These are phyloP conservation scores for Picochlorum sp. DNA, from an alignment of 139 green algal species.

Conservation along the genomic window DNA sequence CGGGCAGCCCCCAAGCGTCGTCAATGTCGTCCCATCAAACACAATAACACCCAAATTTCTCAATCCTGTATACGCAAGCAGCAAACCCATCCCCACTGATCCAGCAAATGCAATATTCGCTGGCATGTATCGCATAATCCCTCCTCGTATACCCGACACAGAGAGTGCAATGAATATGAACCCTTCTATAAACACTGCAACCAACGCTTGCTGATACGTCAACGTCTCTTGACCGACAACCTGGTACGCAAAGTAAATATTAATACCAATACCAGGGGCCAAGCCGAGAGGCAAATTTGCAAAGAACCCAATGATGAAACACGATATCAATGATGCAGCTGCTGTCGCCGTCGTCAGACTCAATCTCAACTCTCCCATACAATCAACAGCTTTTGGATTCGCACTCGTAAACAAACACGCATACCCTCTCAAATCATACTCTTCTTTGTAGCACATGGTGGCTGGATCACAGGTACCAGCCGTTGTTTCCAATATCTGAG, in stretches of 20 bases:
- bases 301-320: conserved; percentile 58
- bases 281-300: conserved; percentile 68
- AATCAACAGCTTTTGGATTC: conserved; percentile 13
- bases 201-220: conserved; percentile 43
- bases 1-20: conserved; percentile 29
- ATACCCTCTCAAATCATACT: conserved; percentile 3
- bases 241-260: conserved; percentile 32
- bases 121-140: conserved; percentile 56
- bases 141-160: conserved; percentile 45
- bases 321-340: conserved; percentile 48
- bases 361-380: conserved; percentile 22
- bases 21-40: conserved; percentile 55
- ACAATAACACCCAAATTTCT: conserved; percentile 54
- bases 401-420: conserved; percentile 15
- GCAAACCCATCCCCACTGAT: conserved; percentile 61
- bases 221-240: conserved; percentile 34
- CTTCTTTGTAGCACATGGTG: conserved; percentile 26
- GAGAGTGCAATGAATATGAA: conserved; percentile 68
- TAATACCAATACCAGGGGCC: conserved; percentile 61
- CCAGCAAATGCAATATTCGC: conserved; percentile 49
- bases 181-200: conserved; percentile 62
- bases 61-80: conserved; percentile 69
- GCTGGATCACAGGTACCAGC: conserved; percentile 50
- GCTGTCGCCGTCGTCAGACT: conserved; percentile 63
- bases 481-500: conserved; percentile 50